Percentiles rank a stretch among this genome's conserved stretches.
These are phyloP conservation scores for Barnettozyma californica DNA, from an alignment of 805 yeast genomes.

Conservation along the genomic window DNA sequence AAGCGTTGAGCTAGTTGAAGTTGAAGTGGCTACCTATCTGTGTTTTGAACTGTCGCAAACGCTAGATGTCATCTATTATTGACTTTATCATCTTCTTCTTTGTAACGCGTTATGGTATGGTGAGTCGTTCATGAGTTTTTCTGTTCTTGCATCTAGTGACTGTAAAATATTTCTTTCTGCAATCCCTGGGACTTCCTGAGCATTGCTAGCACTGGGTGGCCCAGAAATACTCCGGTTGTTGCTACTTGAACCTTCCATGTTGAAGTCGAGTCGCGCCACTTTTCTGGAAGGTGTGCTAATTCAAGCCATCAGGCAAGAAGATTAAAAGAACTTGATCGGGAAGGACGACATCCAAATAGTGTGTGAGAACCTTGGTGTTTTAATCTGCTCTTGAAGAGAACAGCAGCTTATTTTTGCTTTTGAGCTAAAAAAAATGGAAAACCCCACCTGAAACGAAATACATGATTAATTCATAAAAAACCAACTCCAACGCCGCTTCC, in stretches of 20 bases:
- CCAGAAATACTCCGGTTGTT: slow-evolving; percentile 13
- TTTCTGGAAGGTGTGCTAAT: slow-evolving; percentile 19
- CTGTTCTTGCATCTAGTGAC: slow-evolving; percentile 30
- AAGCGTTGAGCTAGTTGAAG: slow-evolving; percentile 43
- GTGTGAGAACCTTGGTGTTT: background rate
- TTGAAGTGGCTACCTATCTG: slow-evolving; percentile 37
- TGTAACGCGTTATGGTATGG: slow-evolving; percentile 22
- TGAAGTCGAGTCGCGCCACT: slow-evolving; percentile 53
- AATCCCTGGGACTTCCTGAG: slow-evolving; percentile 27
- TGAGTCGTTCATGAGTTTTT: slow-evolving; percentile 32
- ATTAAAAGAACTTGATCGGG: slow-evolving; percentile 1
- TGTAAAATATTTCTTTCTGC: slow-evolving; percentile 41
- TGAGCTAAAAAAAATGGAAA: no score
- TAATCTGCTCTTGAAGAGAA: background rate
- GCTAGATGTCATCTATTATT: slow-evolving; percentile 37
- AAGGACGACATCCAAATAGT: background rate
- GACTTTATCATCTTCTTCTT: slow-evolving; percentile 35
- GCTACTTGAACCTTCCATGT: slow-evolving; percentile 43
- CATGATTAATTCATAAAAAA: no score
- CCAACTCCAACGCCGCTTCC: no score
- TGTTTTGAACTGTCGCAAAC: slow-evolving; percentile 37
- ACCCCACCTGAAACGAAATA: no score
- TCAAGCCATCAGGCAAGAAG: background rate
- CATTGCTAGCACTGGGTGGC: background rate
- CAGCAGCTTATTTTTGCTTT: background rate